Conservation (phyloP, 371 early-diverging fungal species). For the Syncephalastrum monosporum region DNA sequence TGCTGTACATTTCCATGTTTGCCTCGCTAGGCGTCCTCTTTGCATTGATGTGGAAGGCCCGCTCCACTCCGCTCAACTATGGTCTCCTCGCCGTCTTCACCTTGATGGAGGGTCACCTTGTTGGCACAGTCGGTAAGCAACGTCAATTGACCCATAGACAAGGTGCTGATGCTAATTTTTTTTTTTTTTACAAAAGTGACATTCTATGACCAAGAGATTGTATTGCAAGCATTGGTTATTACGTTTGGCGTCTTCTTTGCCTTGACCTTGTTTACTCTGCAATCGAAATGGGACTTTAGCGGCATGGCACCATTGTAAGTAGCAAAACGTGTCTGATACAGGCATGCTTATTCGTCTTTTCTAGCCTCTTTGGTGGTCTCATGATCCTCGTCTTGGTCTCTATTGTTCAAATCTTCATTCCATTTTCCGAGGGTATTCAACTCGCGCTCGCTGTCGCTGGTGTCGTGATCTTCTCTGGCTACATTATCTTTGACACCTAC, state of each 20-base stretch:
- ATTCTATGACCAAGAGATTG: slow-evolving; percentile 53
- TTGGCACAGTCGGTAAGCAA: slow-evolving; percentile 62
- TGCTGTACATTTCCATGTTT: slow-evolving; percentile 38
- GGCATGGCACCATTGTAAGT: slow-evolving; percentile 64
- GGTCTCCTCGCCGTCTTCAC: slow-evolving; percentile 67
- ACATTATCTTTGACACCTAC: slow-evolving; percentile 73
- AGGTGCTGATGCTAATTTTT: slow-evolving; percentile 3
- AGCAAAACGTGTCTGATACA: neutral
- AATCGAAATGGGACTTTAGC: slow-evolving; percentile 73
- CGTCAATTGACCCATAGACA: slow-evolving; percentile 12
- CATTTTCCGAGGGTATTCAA: slow-evolving; percentile 60
- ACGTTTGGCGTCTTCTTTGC: slow-evolving; percentile 73
- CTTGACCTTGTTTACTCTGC: slow-evolving; percentile 76
- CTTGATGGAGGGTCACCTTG: slow-evolving; percentile 59
- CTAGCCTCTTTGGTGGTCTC: slow-evolving; percentile 60
- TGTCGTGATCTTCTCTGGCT: slow-evolving; percentile 73
- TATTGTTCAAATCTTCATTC: slow-evolving; percentile 72
- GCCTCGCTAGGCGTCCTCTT: slow-evolving; percentile 54
- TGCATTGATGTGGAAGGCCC: slow-evolving; percentile 60
- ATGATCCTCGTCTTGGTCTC: slow-evolving; percentile 60
- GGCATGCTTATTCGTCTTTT: neutral
- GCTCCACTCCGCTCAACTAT: slow-evolving; percentile 66
- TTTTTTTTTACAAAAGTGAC: slow-evolving; percentile 35
- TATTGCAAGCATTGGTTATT: slow-evolving; percentile 73
- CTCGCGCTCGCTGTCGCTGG: slow-evolving; percentile 62